Conservation (phyloP, 805 yeast species). For the Sugiyamaella boreocaroliniensis region DNA sequence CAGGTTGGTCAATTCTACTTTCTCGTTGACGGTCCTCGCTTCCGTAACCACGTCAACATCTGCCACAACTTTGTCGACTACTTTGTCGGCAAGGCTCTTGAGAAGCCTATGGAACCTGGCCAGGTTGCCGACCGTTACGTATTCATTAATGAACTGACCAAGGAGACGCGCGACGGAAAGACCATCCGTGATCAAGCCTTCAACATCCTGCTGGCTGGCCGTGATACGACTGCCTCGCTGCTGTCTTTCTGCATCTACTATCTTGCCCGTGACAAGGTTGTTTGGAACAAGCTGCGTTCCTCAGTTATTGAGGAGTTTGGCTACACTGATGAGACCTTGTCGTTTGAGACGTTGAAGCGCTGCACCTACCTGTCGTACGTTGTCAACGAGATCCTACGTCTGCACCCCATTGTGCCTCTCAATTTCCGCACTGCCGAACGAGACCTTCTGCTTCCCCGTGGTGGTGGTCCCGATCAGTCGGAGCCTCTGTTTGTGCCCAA, state of each 20-base stretch:
- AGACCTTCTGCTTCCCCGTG: constrained; percentile 45
- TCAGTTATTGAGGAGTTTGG: constrained; percentile 36
- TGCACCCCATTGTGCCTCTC: constrained; percentile 47
- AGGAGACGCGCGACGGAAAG: constrained; percentile 44
- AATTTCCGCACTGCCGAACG: constrained; percentile 42
- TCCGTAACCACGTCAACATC: constrained; percentile 28
- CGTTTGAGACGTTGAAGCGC: constrained; percentile 44
- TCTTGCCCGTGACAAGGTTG: constrained; percentile 36
- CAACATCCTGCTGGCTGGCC: constrained; percentile 48
- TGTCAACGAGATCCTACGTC: constrained; percentile 43
- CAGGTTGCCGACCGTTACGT: constrained; percentile 37
- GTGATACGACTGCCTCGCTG: constrained; percentile 50
- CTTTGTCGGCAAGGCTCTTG: constrained; percentile 37
- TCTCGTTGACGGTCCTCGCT: constrained; percentile 23
- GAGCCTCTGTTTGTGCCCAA: constrained; percentile 39
- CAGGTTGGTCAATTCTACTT: constrained; percentile 16
- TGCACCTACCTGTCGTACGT: constrained; percentile 43
- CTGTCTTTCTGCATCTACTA: constrained; percentile 41
- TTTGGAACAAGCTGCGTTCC: constrained; percentile 32
- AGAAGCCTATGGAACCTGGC: constrained; percentile 10
- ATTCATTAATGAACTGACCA: constrained; percentile 43
- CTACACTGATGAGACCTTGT: constrained; percentile 22
- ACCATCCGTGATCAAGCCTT: constrained; percentile 46
- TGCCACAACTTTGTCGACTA: constrained; percentile 35
- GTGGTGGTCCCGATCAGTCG: constrained; percentile 42